Conservation (phyloP, 2,329 filamentous ascomycete genomes). For the Neonectria punicea region DNA sequence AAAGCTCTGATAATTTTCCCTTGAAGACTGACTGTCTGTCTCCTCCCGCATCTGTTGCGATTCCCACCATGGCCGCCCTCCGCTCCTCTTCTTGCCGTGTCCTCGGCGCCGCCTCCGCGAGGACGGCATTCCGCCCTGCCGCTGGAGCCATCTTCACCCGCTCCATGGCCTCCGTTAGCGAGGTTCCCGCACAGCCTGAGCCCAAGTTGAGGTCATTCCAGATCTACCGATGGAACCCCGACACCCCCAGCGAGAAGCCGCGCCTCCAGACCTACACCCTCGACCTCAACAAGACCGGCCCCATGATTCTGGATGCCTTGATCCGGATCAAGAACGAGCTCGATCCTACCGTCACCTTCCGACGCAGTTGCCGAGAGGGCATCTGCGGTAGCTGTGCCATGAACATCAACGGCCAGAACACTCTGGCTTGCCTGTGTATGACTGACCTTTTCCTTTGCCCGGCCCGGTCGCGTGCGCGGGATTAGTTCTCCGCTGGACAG, state of each 20-base stretch:
- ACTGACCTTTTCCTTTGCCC: slow-evolving; percentile 7
- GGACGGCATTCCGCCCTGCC: slow-evolving; percentile 52
- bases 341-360: slow-evolving; percentile 95
- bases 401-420: slow-evolving; percentile 99
- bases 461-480: slow-evolving; percentile 39
- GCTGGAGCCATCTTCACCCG: slow-evolving; percentile 55
- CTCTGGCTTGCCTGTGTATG: slow-evolving; percentile 93
- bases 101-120: slow-evolving; percentile 57
- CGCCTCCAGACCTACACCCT: slow-evolving; percentile 94
- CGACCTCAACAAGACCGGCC: slow-evolving; percentile 98
- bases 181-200: slow-evolving; percentile 71
- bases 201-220: slow-evolving; percentile 92
- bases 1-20: slow-evolving; percentile 28
- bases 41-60: slow-evolving; percentile 39
- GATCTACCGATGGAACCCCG: slow-evolving; percentile 99
- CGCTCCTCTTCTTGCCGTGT: slow-evolving; percentile 67
- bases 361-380: slow-evolving; percentile 94
- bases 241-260: slow-evolving; percentile 91
- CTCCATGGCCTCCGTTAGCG: slow-evolving; percentile 65
- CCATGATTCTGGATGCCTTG: slow-evolving; percentile 97
- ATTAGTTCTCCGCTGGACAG: slow-evolving; percentile 29
- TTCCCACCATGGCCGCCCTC: slow-evolving; percentile 67
- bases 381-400: slow-evolving; percentile 99
- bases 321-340: slow-evolving; percentile 99
- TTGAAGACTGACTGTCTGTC: slow-evolving; percentile 42